A percentile compares a stretch with the other conserved stretches of the same genome.
Conservation (phyloP, 2,329 filamentous ascomycete species). For the Cladosporium sp. region DNA sequence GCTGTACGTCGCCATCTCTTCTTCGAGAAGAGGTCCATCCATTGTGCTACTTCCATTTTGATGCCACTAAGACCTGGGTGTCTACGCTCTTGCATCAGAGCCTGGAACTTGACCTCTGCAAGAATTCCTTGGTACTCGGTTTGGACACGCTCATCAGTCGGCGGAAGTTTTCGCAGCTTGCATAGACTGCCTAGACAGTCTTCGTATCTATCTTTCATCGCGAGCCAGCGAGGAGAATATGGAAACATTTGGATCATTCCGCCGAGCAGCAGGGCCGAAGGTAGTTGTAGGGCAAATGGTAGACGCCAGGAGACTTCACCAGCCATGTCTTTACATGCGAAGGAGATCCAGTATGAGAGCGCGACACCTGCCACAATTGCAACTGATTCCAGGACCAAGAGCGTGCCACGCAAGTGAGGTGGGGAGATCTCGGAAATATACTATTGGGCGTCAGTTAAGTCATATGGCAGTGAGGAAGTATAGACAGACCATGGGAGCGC, state of each 20-base stretch:
- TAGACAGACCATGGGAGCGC: conserved; percentile 28
- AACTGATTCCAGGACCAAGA: conserved; percentile 42
- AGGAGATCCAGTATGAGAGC: conserved; percentile 49
- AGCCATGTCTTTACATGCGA: conserved; percentile 43
- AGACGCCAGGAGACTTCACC: conserved; percentile 41
- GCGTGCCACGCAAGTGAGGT: conserved; percentile 31
- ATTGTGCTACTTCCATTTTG: conserved; percentile 39
- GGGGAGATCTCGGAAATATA: conserved; percentile 29
- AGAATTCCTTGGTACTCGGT: conserved; percentile 48
- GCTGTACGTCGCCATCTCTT: conserved; percentile 41
- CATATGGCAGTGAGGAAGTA: not conserved
- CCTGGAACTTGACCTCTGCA: conserved; percentile 49
- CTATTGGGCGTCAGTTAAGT: not conserved
- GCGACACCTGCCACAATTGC: conserved; percentile 41
- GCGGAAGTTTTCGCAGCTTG: conserved; percentile 33
- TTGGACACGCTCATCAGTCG: conserved; percentile 43
- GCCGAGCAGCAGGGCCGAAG: conserved; percentile 18
- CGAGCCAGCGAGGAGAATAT: not conserved
- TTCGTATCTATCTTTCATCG: not conserved
- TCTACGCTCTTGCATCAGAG: conserved; percentile 34
- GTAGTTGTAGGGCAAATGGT: conserved; percentile 41
- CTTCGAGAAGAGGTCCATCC: conserved; percentile 42
- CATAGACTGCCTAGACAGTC: conserved; percentile 12
- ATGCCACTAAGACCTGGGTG: conserved; percentile 26
- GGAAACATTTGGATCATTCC: not conserved